phyloP scores from a whole-genome alignment of 2,329 filamentous ascomycete species.

The Aspergillus uvarum region DNA sequence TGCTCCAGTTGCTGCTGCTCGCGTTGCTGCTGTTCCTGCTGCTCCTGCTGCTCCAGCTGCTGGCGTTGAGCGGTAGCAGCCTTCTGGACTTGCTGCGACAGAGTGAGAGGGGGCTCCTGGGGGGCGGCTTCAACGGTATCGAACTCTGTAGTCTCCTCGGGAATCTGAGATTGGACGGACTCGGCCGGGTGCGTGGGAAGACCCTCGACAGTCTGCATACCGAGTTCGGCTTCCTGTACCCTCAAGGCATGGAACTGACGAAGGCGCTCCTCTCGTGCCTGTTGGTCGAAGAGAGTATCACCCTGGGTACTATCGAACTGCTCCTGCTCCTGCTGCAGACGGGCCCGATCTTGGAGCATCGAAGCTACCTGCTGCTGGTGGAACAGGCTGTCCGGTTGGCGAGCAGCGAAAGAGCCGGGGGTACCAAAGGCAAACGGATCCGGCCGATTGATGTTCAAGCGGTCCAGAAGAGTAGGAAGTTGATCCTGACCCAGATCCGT shows the following conservation, averaged over 20 bases:
- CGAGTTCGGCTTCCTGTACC: conserved; percentile 63
- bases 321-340: conserved; percentile 61
- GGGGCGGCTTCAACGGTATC: conserved; percentile 6
- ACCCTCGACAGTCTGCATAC: conserved; percentile 40
- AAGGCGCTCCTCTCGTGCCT: conserved; percentile 65
- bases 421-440: conserved; percentile 50
- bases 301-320: conserved; percentile 50
- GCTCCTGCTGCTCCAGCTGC: conserved; percentile 34
- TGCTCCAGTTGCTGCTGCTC: conserved; percentile 33
- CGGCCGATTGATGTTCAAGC: conserved; percentile 60
- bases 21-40: conserved; percentile 30
- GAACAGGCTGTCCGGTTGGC: conserved; percentile 46
- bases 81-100: conserved; percentile 83
- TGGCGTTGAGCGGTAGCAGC: conserved; percentile 52
- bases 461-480: conserved; percentile 62
- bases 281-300: conserved; percentile 50
- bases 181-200: conserved; percentile 43
- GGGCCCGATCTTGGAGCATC: conserved; percentile 62
- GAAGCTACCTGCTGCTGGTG: conserved; percentile 59
- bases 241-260: conserved; percentile 80
- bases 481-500: conserved; percentile 68
- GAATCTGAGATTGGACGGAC: conserved; percentile 23
- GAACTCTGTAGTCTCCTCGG: conserved; percentile 24
- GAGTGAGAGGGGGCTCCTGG: conserved; percentile 59
- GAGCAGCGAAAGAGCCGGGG: conserved; percentile 47